Base-by-base conservation (phyloP, 1,284 basidiomycete genomes). In the Rhodotorula sp. region DNA sequence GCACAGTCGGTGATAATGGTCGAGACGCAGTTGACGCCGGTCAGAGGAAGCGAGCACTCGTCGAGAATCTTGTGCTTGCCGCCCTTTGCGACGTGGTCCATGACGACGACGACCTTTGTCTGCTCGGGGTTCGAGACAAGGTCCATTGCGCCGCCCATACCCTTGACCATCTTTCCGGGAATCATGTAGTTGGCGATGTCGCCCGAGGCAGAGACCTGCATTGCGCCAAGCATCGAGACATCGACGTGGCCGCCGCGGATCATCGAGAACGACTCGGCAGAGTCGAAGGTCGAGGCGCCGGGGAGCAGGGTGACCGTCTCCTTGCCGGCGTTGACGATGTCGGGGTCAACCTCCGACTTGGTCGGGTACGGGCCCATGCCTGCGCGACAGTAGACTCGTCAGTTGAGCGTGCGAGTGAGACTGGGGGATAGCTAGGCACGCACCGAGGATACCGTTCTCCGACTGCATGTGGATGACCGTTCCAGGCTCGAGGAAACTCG, bases 291-390 rank as follows among this genome's bases (percentile, higher is more conserved):
- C 9, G 92, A 89, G 27, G 94, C 92, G 59, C 95, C 94, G 54
- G 94, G 93, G 30, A 96, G 84, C 11, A 97, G 84, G 7, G 93
- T 95, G 66, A 92, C 78, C 9, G 94, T 96, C 82, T 98, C 94
- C 81, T 98, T 98, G 51, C 94, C 94, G 57, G 94, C 95, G 78
- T 82, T 82, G 76, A 81, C 76, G 51, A 81, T 78, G 74, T 81
- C 81, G 2, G 79, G 74, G 68, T 96, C 93, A n/a, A 95, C 85
- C 79, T 94, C 84, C 49, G 90, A 86, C 81, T 88, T 84, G 17
- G 90, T 90, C 24, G 94, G 94, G 80, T 94, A 95, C 53, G 93
- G 92, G 3, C 94, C 94, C 91, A 96, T 93, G 58, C 92, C 75
- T 75, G 52, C 24, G 19, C 24, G 20, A 5, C 4, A 1, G 39